These are phyloP conservation scores for Coelastrella sp. DNA, from an alignment of 139 green algal genomes.

Conservation along the genomic window DNA sequence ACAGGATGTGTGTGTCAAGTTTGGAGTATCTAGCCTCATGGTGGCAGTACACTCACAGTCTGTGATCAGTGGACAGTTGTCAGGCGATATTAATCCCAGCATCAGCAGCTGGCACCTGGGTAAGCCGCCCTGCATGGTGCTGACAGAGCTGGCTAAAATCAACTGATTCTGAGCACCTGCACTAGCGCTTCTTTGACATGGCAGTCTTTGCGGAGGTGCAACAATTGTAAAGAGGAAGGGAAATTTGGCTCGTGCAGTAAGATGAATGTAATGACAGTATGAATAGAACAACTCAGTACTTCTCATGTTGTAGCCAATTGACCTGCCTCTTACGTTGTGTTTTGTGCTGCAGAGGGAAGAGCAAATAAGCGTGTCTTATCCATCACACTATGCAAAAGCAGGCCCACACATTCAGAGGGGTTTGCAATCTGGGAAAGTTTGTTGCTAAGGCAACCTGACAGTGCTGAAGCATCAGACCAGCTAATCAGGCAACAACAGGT, in stretches of 20 bases:
- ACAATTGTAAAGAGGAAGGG: no score
- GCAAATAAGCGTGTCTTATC: background rate
- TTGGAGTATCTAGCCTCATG: background rate
- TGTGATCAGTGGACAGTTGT: background rate
- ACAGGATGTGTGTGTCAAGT: background rate
- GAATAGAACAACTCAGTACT: background rate
- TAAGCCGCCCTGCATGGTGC: background rate
- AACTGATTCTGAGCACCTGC: no score
- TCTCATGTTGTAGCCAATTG: background rate
- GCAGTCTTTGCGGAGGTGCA: no score
- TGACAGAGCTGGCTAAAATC: background rate
- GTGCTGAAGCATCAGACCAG: background rate
- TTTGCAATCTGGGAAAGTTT: conserved; percentile 8
- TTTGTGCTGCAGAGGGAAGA: conserved; percentile 1
- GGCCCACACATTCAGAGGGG: background rate
- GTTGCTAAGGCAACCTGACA: background rate
- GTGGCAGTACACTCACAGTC: background rate
- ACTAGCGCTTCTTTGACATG: background rate
- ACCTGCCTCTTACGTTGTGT: background rate
- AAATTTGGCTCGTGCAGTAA: no score
- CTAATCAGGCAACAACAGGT: background rate
- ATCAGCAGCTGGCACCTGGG: conserved; percentile 11
- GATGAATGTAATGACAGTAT: no score
- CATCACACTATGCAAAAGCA: conserved; percentile 18
- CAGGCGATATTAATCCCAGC: background rate